These are phyloP conservation scores for Plenodomus tracheiphilus DNA, from an alignment of 2,329 filamentous ascomycete genomes.

Conservation along the genomic window DNA sequence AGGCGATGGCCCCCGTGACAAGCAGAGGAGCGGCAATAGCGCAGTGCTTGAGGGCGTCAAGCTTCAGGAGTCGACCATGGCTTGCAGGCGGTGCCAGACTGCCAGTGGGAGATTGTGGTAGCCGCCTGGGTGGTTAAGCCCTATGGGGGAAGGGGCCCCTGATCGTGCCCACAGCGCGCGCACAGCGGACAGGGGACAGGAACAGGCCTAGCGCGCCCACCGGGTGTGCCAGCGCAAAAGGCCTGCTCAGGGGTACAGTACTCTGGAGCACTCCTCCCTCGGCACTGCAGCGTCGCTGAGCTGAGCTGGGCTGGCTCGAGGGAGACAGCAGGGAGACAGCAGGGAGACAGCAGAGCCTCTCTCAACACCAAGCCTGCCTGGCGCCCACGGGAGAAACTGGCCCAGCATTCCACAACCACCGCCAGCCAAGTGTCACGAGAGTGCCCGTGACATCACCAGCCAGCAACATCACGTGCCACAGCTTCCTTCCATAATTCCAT, in stretches of 20 bases:
- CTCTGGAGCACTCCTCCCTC: no score
- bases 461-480: no score
- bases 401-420: background rate
- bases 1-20: background rate
- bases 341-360: no score
- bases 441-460: no score
- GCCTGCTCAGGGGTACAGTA: slow-evolving; percentile 11
- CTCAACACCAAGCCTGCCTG: no score
- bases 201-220: slow-evolving; percentile 16
- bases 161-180: no score
- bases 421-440: background rate
- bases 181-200: no score
- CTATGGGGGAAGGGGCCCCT: slow-evolving; percentile 3
- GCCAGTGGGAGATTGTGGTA: slow-evolving; percentile 17
- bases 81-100: no score
- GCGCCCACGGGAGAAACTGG: background rate
- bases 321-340: background rate
- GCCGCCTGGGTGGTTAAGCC: slow-evolving; percentile 9
- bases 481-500: no score
- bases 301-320: no score
- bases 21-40: slow-evolving; percentile 3
- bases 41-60: slow-evolving; percentile 27
- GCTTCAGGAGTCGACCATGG: slow-evolving; percentile 12
- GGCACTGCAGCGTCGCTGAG: no score
- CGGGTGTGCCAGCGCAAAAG: background rate